Evolutionary conservation across 2,329 filamentous ascomycete species (phyloP), one percentile per base, ranked within the genome.

Genomic region (Botrytis sinoallii): DNA sequence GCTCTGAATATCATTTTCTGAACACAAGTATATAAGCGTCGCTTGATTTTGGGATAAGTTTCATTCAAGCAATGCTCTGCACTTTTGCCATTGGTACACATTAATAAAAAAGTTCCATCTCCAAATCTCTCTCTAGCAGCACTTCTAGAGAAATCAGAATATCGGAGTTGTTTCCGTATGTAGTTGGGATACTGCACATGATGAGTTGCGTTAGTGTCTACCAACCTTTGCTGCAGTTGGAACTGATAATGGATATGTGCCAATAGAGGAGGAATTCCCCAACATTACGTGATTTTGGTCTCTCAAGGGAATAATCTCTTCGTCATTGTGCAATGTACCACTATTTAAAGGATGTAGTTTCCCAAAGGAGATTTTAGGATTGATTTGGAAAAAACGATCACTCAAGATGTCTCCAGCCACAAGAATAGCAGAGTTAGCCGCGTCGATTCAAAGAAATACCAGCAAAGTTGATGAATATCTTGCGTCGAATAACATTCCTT

Each of bases 381-480:
- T 44, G 42, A 44, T 44, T 44, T 44, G 42, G 42, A 18, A 6
- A 44, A 32, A 38, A 35, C 16, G 2, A 35, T 35, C 59, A 61
- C 32, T 46, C 22, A 48, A 52, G 32, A 44, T 69, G 48, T n/a
- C 67, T 70, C 38, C 22, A 14, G 12, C 12, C 16, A 70, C 40
- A 14, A 71, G 69, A 48, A 71, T 55, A 63, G 42, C n/a, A 5
- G 69, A 63, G 9, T 38, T 63, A 22, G 32, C 22, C 48, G 44
- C 57, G n/a, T 48, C 29, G 0, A 71, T 71, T 18, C 40, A 63
- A 25, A 40, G 48, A 48, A n/a, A 71, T 25, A 63, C 40, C 14
- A n/a, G 40, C 44, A 64, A 71, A 63, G 7, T 71, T 25, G 42
- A 71, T 35, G 29, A n/a, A 22, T 64, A 71, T 32, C 42, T 64